Percentiles rank a stretch among this genome's conserved stretches.
Conservation (phyloP, 148 eudicot species). For the Fagopyrum homotropicum region DNA sequence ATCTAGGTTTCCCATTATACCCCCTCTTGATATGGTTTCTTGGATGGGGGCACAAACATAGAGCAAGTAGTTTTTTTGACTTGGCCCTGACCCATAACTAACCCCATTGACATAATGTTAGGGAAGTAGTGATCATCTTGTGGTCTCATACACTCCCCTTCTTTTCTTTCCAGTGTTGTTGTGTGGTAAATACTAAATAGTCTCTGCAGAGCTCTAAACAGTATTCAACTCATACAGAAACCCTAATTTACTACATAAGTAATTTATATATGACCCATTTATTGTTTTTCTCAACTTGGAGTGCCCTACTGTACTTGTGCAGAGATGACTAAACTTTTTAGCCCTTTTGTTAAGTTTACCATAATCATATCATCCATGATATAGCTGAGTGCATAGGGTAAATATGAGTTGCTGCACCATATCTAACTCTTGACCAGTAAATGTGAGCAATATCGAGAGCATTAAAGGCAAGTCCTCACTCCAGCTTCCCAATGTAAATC, state of each 20-base stretch:
- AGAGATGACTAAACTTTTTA: too few species aligned
- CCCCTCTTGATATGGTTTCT: neutral
- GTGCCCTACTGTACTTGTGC: neutral
- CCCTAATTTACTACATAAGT: neutral
- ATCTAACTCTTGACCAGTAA: neutral
- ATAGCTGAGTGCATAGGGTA: neutral
- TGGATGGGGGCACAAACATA: neutral
- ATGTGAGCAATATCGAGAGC: neutral
- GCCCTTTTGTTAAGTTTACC: neutral
- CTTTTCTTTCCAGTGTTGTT: neutral
- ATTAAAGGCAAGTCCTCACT: neutral
- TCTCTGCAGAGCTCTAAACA: neutral
- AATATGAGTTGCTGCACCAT: neutral
- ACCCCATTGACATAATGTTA: neutral
- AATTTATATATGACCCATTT: neutral
- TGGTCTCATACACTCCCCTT: neutral
- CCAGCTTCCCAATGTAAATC: neutral
- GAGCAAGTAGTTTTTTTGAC: neutral
- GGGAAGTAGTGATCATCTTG: neutral
- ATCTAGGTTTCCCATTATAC: neutral
- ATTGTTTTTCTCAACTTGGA: neutral
- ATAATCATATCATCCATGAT: neutral
- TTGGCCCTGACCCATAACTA: too few species aligned
- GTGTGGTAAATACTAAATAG: neutral
- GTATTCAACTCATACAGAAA: slow-evolving; percentile 1